Base-by-base conservation (phyloP, 345 rosid genomes). In the Bruguiera gymnorhiza region DNA sequence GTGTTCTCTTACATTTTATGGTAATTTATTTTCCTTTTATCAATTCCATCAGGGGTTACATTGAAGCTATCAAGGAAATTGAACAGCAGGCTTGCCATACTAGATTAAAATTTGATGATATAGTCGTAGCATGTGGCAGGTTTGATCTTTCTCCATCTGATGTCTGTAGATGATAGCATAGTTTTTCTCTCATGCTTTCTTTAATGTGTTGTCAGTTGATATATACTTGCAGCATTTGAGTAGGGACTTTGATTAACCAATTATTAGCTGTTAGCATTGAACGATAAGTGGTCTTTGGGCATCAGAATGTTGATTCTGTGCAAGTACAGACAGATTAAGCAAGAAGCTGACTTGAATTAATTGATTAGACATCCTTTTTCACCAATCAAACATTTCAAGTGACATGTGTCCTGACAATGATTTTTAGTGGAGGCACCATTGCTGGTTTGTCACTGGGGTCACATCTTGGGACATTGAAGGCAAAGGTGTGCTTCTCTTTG, bases 121-220 rank as follows among this genome's bases (percentile, higher is more conserved):
- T 94, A 76, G 88, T 88, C 48, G 95, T 88, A 21, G 98, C 98
- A 67, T 94, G 98, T 78, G 97, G 97, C 89, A 94, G 98, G 98
- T 94, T 72, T 70, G 82, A 20, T 65, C 75, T 76, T 69, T 58
- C 71, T 69, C 60, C 61, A 20, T 31, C 53, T 71, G 50, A 67
- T 6, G 13, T 43, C 50, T 43, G 18, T 43, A 43, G 50, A 13
- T 43, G 18, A 13, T 13, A 43, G 50, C 50, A 43, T 43, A 18
- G 30, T 66, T 43, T 52, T 69, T 52, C n/a, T 51, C 26, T 2
- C 6, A 36, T 36, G 27, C 39, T 18, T 20, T 34, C 11, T 13
- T 63, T 24, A 29, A 31, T 21, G 50, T 4, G 16, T 43, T 43
- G 50, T 13, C 50, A 43, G 50, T 43, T 43, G 50, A 43, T 13